Evolutionary conservation across 208 protist genomes (phyloP).

Genomic region (Leishmania gerbilli): DNA sequence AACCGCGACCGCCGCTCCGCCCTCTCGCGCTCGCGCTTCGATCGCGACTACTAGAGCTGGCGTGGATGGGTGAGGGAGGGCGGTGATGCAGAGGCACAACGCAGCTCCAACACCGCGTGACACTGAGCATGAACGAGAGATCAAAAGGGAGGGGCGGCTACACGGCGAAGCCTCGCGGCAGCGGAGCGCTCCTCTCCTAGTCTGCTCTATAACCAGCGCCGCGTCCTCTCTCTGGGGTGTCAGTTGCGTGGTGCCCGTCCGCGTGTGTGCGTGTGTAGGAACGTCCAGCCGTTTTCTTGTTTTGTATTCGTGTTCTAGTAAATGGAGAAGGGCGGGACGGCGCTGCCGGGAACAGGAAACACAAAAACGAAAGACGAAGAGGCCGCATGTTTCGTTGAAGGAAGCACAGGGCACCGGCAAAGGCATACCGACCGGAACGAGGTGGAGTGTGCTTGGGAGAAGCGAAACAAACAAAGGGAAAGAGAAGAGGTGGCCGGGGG

Average conservation of each 20-base stretch:
- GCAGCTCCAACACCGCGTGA: neutral
- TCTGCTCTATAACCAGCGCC: neutral
- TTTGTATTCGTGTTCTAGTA: conserved; percentile 15
- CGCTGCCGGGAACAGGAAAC: too few species aligned
- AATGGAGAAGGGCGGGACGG: too few species aligned
- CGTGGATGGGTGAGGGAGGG: neutral
- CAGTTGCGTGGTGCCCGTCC: too few species aligned
- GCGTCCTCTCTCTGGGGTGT: neutral
- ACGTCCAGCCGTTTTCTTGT: neutral
- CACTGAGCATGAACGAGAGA: neutral
- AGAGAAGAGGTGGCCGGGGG: neutral
- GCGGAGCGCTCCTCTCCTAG: neutral
- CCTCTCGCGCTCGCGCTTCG: conserved; percentile 59
- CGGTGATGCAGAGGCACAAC: neutral
- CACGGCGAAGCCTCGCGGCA: neutral
- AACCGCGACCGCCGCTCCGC: conserved; percentile 44
- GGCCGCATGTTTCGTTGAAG: too few species aligned
- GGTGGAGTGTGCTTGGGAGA: too few species aligned
- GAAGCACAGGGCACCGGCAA: too few species aligned
- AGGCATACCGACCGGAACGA: too few species aligned
- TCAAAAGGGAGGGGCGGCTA: neutral
- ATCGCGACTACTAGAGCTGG: conserved; percentile 44
- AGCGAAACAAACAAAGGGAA: too few species aligned
- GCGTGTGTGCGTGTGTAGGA: neutral
- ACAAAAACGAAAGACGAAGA: too few species aligned